Percentiles rank a stretch among this genome's conserved stretches.
These are phyloP conservation scores for Adenanthera pavonina DNA, from an alignment of 306 rosid genomes.

Conservation along the genomic window DNA sequence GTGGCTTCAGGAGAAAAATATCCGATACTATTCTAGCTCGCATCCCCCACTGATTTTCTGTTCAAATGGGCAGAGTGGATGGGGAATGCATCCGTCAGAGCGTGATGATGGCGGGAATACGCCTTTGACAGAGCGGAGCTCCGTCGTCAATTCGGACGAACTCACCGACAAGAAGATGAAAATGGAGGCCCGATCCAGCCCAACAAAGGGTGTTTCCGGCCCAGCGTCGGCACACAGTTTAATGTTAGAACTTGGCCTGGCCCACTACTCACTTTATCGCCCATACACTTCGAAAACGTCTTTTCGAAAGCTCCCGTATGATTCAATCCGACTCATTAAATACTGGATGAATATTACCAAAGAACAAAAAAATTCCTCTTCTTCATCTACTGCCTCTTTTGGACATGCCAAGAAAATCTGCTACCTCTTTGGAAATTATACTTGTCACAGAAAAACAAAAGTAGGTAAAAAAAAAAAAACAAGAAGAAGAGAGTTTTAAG, in stretches of 20 bases:
- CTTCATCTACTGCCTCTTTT: no score
- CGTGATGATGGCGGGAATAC: neutral
- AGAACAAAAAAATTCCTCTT: no score
- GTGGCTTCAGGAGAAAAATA: constrained; percentile 37
- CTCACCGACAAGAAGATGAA: neutral
- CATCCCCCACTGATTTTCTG: constrained; percentile 35
- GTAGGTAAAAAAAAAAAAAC: no score
- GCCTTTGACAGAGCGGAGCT: neutral
- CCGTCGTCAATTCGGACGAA: neutral
- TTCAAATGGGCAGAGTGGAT: neutral
- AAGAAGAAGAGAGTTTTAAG: no score
- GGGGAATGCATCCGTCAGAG: neutral
- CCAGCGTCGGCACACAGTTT: neutral
- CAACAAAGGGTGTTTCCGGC: neutral
- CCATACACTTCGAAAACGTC: no score
- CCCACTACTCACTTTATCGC: neutral
- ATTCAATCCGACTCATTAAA: no score
- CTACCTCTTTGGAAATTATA: neutral
- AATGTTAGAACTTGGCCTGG: neutral
- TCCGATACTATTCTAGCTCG: constrained; percentile 32
- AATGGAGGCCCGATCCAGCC: neutral
- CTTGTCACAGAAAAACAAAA: neutral
- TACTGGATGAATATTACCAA: no score
- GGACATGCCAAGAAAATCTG: no score
- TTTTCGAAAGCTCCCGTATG: no score